Conservation (phyloP, 108 stramenopile species). For the Chaetoceros tenuissimus region DNA sequence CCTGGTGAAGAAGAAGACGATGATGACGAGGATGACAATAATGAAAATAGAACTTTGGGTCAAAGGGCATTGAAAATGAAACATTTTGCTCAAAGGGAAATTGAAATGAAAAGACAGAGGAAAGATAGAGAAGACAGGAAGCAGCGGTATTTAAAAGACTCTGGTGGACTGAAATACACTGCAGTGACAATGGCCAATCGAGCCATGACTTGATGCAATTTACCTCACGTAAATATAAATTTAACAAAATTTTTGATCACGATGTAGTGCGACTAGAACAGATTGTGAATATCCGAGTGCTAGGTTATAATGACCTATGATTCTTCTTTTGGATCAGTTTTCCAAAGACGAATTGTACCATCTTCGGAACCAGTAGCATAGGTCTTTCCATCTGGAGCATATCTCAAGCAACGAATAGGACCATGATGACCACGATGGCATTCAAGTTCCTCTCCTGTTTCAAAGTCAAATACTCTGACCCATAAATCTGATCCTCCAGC, state of each 20-base stretch:
- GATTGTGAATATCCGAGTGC: too few relatives aligned
- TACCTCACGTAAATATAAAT: too few relatives aligned
- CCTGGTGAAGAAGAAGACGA: background rate
- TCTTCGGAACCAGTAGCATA: constrained; percentile 97
- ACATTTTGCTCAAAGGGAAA: constrained; percentile 76
- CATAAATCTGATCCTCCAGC: constrained; percentile 89
- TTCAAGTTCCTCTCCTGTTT: constrained; percentile 83
- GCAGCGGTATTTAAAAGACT: constrained; percentile 54
- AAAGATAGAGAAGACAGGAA: constrained; percentile 67
- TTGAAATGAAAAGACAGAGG: constrained; percentile 62
- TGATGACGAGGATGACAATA: constrained; percentile 2
- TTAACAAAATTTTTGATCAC: too few relatives aligned
- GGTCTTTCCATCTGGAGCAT: constrained; percentile 68
- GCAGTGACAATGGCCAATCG: constrained; percentile 79
- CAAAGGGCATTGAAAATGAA: constrained; percentile 53
- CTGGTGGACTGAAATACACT: constrained; percentile 66
- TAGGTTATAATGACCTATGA: too few relatives aligned
- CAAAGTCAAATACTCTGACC: constrained; percentile 91
- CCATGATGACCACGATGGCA: constrained; percentile 98
- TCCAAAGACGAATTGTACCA: constrained; percentile 98
- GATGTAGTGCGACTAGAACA: too few relatives aligned
- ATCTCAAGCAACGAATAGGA: constrained; percentile 93
- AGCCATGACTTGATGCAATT: constrained; percentile 1
- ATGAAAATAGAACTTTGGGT: constrained; percentile 13
- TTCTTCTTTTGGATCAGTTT: constrained; percentile 58